Evolutionary conservation across 176 grass and related monocot species (phyloP), one percentile per base, ranked within the genome.

Genomic region (Rhynchospora pubera): DNA sequence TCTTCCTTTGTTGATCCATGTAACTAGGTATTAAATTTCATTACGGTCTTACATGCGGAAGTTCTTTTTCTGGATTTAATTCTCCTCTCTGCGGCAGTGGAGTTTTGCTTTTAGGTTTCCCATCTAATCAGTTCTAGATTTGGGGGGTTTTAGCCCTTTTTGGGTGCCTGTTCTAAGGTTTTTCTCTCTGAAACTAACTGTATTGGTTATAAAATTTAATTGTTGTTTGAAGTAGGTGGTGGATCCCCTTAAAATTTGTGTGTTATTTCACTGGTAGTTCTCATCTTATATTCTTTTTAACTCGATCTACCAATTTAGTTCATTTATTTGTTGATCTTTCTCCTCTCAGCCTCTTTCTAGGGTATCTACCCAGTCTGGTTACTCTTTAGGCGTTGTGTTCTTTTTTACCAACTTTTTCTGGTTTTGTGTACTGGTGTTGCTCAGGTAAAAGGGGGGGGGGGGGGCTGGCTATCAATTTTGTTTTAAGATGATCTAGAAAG

Each of bases 221-320:
- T 30, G 15, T 56, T 53, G 50, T 32, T 30, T 26, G 15, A 14
- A 32, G 24, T 77, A 48, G 13, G 50, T 55, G 21, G 5, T 53
- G 52, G 72, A 76, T 52, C 48, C 12, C 6, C 10, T 51, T 53
- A 3, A 30, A 76, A 19, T 19, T 22, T 44, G 3, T 24, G 30
- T 80, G 9, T 22, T 22, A 19, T 16, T 6, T 18, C 5, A 13
- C 3, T 62, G 78, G 11, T 45, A 80, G 57, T 19, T 24, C 30
- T 80, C 22, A 62, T 62, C 24, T 80, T n/a, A 1, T n/a, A 1
- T 63, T 50, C 19, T 65, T 39, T 65, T 48, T 67, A 28, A 62
- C 42, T 15, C 16, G 79, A 82, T 82, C 44, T 6, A 53, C 79
- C 78, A 62, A 62, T n/a, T 62, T 62, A 7, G 57, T 80, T 61